A percentile compares a stretch with the other conserved stretches of the same genome.
phyloP scores from a whole-genome alignment of 345 rosid species.

The Reutealis trisperma region DNA sequence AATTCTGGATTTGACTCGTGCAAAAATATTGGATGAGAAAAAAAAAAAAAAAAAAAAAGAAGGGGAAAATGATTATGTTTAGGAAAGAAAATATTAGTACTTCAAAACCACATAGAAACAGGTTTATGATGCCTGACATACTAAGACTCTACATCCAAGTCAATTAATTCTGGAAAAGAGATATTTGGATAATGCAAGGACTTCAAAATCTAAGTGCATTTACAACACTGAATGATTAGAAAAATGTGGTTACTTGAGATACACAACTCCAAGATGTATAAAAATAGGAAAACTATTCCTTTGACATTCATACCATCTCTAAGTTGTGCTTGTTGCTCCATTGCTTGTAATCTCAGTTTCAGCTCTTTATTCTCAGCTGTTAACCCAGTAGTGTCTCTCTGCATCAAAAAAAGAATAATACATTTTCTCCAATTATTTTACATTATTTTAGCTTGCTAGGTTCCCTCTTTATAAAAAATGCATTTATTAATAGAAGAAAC shows the following conservation, averaged over 20 bases:
- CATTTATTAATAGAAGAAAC: not conserved
- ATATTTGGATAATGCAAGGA: not conserved
- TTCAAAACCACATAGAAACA: not conserved
- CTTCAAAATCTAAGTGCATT: not conserved
- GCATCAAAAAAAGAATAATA: conserved; percentile 17
- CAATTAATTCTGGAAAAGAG: not conserved
- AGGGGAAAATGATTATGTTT: not conserved
- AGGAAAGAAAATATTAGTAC: not conserved
- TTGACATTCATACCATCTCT: conserved; percentile 53
- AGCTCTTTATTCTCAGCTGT: conserved; percentile 71
- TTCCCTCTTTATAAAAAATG: not conserved
- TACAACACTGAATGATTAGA: not conserved
- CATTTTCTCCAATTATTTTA: not conserved
- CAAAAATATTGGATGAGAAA: not conserved
- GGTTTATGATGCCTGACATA: not conserved
- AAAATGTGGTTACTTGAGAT: not conserved
- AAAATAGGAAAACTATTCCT: not conserved
- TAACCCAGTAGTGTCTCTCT: conserved; percentile 70
- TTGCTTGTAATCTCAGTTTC: conserved; percentile 67
- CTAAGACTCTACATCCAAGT: not conserved
- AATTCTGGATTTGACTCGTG: not conserved
- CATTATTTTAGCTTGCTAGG: not conserved
- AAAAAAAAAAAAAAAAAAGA: not conserved
- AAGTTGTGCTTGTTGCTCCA: conserved; percentile 77
- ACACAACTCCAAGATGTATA: not conserved